Percentiles rank a stretch among this genome's conserved stretches.
Evolutionary conservation across 805 yeast genomes (phyloP).

Genomic region (Maudiozyma saulgeensis): DNA sequence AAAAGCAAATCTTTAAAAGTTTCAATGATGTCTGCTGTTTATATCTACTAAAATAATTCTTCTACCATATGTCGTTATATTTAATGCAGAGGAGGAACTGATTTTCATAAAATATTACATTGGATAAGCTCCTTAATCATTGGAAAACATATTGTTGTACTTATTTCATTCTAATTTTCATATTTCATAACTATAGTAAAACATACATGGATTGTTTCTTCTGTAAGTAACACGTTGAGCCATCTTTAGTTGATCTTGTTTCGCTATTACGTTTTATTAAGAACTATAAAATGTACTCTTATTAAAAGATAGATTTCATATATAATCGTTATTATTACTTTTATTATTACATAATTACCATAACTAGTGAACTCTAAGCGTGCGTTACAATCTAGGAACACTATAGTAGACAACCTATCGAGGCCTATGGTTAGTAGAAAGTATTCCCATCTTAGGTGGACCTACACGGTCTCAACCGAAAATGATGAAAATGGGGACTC

Average conservation of each 20-base stretch:
- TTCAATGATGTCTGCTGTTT: too few species aligned
- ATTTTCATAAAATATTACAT: too few species aligned
- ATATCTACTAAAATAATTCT: too few species aligned
- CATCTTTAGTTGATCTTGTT: conserved; percentile 44
- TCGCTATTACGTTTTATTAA: conserved; percentile 1
- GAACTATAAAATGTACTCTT: not conserved
- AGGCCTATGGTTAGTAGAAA: too few species aligned
- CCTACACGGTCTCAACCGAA: too few species aligned
- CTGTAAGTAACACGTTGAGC: conserved; percentile 99
- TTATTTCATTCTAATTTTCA: not conserved
- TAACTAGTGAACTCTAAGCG: not conserved
- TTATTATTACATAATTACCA: not conserved
- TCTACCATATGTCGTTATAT: too few species aligned
- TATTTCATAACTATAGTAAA: not conserved
- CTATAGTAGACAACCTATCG: too few species aligned
- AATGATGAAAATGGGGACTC: too few species aligned
- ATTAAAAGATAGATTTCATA: not conserved
- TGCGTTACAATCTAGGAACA: not conserved
- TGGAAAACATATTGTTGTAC: not conserved
- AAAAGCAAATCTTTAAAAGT: too few species aligned
- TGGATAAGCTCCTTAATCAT: too few species aligned
- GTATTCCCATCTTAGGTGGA: too few species aligned
- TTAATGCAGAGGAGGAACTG: too few species aligned
- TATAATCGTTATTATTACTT: not conserved
- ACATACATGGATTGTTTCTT: conserved; percentile 98